These are phyloP conservation scores for Trichocomaceae sp. DNA, from an alignment of 2,329 filamentous ascomycete species.

Conservation along the genomic window DNA sequence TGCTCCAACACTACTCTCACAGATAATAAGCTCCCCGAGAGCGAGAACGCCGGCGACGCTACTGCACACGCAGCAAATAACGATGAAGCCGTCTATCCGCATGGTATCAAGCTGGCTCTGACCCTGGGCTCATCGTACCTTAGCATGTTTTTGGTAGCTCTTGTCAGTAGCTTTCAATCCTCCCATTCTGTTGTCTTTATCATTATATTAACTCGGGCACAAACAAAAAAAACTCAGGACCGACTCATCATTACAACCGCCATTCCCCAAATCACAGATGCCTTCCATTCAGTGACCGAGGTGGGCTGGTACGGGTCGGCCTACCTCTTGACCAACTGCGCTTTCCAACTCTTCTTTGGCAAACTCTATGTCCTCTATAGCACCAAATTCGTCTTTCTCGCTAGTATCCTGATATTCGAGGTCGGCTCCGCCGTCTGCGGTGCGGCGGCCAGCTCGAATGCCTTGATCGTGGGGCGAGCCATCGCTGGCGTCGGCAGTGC, in stretches of 20 bases:
- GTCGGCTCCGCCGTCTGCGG: constrained; percentile 43
- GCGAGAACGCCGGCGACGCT: too few relatives aligned
- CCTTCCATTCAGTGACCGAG: constrained; percentile 33
- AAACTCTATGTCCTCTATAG: constrained; percentile 43
- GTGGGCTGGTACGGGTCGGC: constrained; percentile 32
- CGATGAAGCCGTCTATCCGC: too few relatives aligned
- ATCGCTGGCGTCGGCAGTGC: constrained; percentile 59
- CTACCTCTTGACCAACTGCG: constrained; percentile 39
- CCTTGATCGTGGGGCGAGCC: constrained; percentile 56
- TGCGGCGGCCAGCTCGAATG: constrained; percentile 51
- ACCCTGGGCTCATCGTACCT: too few relatives aligned
- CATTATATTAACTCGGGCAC: too few relatives aligned
- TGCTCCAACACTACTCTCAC: too few relatives aligned
- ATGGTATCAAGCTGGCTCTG: too few relatives aligned
- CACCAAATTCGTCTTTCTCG: constrained; percentile 30
- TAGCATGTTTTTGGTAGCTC: too few relatives aligned
- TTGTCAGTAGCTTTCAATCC: too few relatives aligned
- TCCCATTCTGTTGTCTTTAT: too few relatives aligned
- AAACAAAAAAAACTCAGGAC: constrained; percentile 8
- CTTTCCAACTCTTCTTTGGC: constrained; percentile 28
- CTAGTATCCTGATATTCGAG: constrained; percentile 26
- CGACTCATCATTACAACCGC: constrained; percentile 17
- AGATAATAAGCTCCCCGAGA: too few relatives aligned
- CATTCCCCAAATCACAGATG: constrained; percentile 19
- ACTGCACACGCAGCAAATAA: too few relatives aligned